These are phyloP conservation scores for Kazachstania sp. DNA, from an alignment of 1,139 yeast species.

Conservation along the genomic window DNA sequence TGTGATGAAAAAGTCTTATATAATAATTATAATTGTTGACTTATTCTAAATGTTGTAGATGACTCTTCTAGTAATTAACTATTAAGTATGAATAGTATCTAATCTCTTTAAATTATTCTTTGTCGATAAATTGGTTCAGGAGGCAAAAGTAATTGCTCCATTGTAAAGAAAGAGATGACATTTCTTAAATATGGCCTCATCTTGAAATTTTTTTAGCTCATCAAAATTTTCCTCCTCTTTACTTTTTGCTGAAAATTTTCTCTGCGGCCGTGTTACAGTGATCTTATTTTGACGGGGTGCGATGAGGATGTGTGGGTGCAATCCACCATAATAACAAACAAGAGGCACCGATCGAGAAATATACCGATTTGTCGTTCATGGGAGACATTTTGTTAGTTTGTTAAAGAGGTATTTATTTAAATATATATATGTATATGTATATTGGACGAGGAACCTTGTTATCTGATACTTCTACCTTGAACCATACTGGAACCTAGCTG, in stretches of 20 bases:
- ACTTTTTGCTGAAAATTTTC: not conserved
- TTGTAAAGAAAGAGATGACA: too few species aligned
- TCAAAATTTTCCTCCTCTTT: not conserved
- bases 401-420: not conserved
- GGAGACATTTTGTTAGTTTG: not conserved
- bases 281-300: not conserved
- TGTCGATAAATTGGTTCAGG: too few species aligned
- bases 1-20: too few species aligned
- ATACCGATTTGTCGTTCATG: not conserved
- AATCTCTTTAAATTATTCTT: too few species aligned
- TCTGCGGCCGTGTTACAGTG: not conserved
- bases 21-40: too few species aligned
- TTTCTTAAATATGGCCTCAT: too few species aligned
- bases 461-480: constrained; percentile 26
- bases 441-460: not conserved
- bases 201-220: not conserved
- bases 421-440: not conserved
- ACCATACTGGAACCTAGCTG: constrained; percentile 32
- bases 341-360: not conserved
- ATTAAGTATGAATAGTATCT: too few species aligned
- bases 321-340: not conserved
- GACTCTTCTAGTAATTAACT: too few species aligned
- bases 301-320: constrained; percentile 2
- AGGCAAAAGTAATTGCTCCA: too few species aligned
- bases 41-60: too few species aligned